Evolutionary conservation across 441 rosid genomes (phyloP).

Genomic region (Pelargonium fulgidum): DNA sequence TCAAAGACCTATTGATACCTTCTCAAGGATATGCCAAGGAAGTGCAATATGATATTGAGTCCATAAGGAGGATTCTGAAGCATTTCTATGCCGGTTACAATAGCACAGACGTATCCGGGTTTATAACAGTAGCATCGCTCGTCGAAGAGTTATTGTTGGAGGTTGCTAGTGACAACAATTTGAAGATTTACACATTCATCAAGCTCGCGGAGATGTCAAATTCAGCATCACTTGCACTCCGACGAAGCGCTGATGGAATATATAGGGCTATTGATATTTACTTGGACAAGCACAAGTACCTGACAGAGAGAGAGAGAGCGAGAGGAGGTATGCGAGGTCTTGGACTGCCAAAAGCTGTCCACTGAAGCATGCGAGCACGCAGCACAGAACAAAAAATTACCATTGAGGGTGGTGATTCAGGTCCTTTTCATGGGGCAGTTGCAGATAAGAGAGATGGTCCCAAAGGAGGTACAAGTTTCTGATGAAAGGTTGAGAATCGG

Average conservation of each 20-base stretch:
- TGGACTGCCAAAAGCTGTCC: constrained; percentile 61
- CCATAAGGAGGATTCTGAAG: no score
- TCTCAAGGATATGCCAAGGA: no score
- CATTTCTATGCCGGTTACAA: constrained; percentile 20
- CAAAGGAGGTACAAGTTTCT: constrained; percentile 28
- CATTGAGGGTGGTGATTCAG: constrained; percentile 54
- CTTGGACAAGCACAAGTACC: no score
- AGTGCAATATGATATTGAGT: no score
- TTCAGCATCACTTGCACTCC: background rate
- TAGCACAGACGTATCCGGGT: constrained; percentile 25
- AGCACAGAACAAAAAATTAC: constrained; percentile 54
- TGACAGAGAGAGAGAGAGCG: constrained; percentile 44
- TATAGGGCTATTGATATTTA: no score
- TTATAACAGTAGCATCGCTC: constrained; percentile 41
- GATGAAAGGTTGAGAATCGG: no score
- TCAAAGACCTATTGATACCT: constrained; percentile 6
- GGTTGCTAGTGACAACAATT: no score
- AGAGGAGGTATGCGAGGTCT: constrained; percentile 53
- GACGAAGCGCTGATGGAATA: no score
- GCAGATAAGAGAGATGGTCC: constrained; percentile 43
- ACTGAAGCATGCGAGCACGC: constrained; percentile 68
- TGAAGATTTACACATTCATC: no score
- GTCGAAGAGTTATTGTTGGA: no score
- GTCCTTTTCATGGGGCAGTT: constrained; percentile 51
- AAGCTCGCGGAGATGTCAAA: constrained; percentile 5